Evolutionary conservation across 148 eudicot genomes (phyloP).

Genomic region (Rhododendron henanense): DNA sequence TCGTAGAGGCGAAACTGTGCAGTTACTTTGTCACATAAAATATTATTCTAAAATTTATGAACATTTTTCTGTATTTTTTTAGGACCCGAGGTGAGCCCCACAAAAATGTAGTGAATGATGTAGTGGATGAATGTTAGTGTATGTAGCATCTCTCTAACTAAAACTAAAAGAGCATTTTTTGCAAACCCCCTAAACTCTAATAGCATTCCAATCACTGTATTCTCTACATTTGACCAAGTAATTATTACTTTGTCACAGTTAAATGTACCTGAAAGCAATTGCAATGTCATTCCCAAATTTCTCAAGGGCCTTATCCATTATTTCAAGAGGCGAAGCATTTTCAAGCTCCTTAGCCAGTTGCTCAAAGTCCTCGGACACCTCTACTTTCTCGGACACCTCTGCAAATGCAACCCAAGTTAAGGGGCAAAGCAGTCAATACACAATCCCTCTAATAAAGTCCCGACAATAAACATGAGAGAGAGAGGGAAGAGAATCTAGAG

Average conservation of each 20-base stretch:
- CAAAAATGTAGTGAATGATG: too few relatives aligned
- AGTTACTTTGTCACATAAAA: too few relatives aligned
- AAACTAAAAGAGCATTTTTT: too few relatives aligned
- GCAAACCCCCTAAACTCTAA: not conserved
- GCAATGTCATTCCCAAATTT: constrained; percentile 19
- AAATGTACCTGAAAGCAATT: constrained; percentile 13
- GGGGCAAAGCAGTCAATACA: not conserved
- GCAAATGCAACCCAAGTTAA: not conserved
- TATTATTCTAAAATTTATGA: too few relatives aligned
- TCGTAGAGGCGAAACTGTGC: too few relatives aligned
- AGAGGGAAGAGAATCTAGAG: not conserved
- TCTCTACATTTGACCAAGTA: not conserved
- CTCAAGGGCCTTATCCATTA: constrained; percentile 16
- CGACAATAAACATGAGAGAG: not conserved
- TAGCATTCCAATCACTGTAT: not conserved
- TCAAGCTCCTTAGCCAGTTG: constrained; percentile 13
- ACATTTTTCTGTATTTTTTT: too few relatives aligned
- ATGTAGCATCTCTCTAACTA: too few relatives aligned
- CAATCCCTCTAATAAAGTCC: not conserved
- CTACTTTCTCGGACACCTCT: not conserved
- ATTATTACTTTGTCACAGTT: not conserved
- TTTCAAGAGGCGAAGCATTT: constrained; percentile 18
- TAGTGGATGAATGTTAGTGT: too few relatives aligned
- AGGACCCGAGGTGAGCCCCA: too few relatives aligned
- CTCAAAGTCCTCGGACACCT: constrained; percentile 2